Evolutionary conservation across 2,329 filamentous ascomycete genomes (phyloP).

Genomic region (Boeremia exigua): DNA sequence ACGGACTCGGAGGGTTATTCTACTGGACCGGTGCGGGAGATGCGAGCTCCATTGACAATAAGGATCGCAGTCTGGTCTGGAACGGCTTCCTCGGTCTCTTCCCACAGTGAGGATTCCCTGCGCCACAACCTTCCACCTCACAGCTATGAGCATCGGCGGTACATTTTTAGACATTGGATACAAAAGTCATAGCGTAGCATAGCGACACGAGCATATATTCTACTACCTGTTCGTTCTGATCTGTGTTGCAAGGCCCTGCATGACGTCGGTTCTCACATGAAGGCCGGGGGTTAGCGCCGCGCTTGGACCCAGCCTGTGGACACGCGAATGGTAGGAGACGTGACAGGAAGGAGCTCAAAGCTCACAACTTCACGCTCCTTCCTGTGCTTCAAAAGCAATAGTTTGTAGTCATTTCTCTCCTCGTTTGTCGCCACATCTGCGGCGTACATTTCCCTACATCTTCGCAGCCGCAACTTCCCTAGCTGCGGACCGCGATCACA

Average conservation of each 20-base stretch:
- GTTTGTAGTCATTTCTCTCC: not conserved
- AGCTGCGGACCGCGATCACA: constrained; percentile 35
- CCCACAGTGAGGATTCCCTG: constrained; percentile 27
- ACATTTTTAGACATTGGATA: not conserved
- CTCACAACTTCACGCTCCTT: constrained; percentile 19
- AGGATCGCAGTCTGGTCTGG: constrained; percentile 63
- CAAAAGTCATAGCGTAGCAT: constrained; percentile 17
- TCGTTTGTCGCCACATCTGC: not conserved
- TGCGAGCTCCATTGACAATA: constrained; percentile 53
- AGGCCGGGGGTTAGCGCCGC: constrained; percentile 14
- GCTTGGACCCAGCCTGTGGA: constrained; percentile 17
- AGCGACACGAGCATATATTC: constrained; percentile 1
- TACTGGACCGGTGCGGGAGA: constrained; percentile 84
- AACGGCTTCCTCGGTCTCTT: constrained; percentile 64
- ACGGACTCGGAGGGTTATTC: constrained; percentile 75
- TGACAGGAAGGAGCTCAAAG: constrained; percentile 10
- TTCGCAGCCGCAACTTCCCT: constrained; percentile 22
- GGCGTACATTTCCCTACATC: not conserved
- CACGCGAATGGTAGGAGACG: constrained; percentile 11
- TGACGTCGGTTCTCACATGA: constrained; percentile 15
- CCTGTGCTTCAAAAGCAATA: constrained; percentile 11
- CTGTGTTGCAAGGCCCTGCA: constrained; percentile 2
- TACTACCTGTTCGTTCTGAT: not conserved
- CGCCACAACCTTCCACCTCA: not conserved
- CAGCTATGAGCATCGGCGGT: not conserved